A percentile compares a stretch with the other conserved stretches of the same genome.
Conservation (phyloP, 768 basidiomycete species). For the Rickenella mellea region DNA sequence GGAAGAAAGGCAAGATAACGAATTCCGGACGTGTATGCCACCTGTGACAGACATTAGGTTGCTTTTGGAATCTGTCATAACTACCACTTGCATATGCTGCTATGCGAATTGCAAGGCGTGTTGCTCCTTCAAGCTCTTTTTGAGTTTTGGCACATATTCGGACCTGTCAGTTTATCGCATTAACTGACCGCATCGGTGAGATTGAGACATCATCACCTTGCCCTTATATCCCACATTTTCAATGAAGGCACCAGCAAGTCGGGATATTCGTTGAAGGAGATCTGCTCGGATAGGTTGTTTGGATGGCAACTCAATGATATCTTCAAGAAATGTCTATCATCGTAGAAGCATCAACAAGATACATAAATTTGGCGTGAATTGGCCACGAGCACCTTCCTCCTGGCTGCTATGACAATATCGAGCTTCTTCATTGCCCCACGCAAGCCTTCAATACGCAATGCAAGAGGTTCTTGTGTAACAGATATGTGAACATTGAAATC, state of each 20-base stretch:
- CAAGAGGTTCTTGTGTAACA: conserved; percentile 44
- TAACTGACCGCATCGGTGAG: not conserved
- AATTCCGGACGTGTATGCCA: not conserved
- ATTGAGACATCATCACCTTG: conserved; percentile 25
- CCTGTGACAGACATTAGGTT: not conserved
- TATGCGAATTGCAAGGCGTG: conserved; percentile 42
- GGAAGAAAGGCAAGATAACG: conserved; percentile 14
- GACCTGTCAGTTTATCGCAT: conserved; percentile 28
- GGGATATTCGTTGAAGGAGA: conserved; percentile 58
- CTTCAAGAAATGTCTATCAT: conserved; percentile 19
- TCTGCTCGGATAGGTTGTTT: conserved; percentile 31
- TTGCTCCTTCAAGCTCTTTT: conserved; percentile 31
- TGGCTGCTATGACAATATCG: conserved; percentile 30
- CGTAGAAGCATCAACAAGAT: not conserved
- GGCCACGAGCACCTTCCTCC: conserved; percentile 37
- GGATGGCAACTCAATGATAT: conserved; percentile 34
- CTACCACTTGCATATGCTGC: conserved; percentile 37
- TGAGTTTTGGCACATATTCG: conserved; percentile 42
- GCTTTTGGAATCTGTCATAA: not conserved
- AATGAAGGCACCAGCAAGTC: conserved; percentile 52
- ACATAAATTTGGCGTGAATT: conserved; percentile 12
- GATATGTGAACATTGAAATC: conserved; percentile 55
- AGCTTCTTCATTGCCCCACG: conserved; percentile 41
- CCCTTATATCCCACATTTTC: conserved; percentile 39
- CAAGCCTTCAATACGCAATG: conserved; percentile 50